Evolutionary conservation across 768 basidiomycete genomes (phyloP), one percentile per base, ranked within the genome.

Genomic region (Phlebiopsis flavidoalba): DNA sequence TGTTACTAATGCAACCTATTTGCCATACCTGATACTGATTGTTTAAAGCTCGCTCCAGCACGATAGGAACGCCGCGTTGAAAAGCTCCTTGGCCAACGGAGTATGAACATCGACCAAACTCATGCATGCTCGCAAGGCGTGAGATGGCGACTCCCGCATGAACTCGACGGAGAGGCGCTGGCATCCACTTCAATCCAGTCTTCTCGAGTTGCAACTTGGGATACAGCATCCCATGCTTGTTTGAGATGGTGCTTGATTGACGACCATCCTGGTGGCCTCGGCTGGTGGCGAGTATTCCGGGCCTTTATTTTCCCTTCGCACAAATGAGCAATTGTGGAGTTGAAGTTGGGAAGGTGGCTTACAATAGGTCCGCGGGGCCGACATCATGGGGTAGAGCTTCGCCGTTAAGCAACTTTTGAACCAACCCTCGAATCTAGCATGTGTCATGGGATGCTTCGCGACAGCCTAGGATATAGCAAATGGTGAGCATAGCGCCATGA

Each of bases 131-230:
- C 97, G 85, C 43, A 99, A 82, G n/a, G 97, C 97, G 76, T 96
- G 95, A 1, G 95, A 97, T 0, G 97, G 96, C 0, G 96, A 98
- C 64, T 98, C 95, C 69, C 95, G 93, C 89, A 99, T 95, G 69
- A 98, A 89, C 71, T 98, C 95, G 1, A 95, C 91, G 17, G 93
- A 87, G 8, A 99, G 81, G 15, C 88, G 83, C 69, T 91, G 93
- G n/a, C 79, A 97, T 88, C 97, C 97, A 99, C 43, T n/a, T 95
- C 93, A 17, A 81, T 76, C 97, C 97, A 99, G 64, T 98, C 95
- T 49, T 94, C 90, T 56, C 81, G 80, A 1, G 90, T 90, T 24
- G 81, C 76, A 7, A 92, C 80, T 62, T 84, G 81, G 6, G 91
- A 89, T 1, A 85, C 83, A n/a, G n/a, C n/a, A 65, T 97, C 95